phyloP scores from a whole-genome alignment of 352 stramenopile genomes.

The Phytophthora lateralis region DNA sequence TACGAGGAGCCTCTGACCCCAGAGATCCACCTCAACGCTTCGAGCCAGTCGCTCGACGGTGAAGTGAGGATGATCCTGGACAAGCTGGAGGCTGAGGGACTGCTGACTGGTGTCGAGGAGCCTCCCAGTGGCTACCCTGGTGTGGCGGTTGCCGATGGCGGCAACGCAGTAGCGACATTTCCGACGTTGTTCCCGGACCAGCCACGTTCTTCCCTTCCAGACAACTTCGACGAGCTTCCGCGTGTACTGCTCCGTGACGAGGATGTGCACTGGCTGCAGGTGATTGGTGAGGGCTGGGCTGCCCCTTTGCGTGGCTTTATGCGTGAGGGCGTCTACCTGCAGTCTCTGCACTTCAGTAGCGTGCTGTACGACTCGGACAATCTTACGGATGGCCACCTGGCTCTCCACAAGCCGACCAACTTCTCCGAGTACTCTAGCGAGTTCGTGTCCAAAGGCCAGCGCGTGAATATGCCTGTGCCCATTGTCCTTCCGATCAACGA shows the following conservation, averaged over 20 bases:
- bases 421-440: conserved; percentile 92
- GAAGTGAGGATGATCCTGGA: conserved; percentile 71
- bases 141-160: conserved; percentile 88
- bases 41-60: conserved; percentile 94
- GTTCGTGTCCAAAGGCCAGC: conserved; percentile 81
- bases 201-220: conserved; percentile 23
- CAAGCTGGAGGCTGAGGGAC: conserved; percentile 60
- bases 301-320: conserved; percentile 97
- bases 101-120: conserved; percentile 65
- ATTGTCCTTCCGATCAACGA: conserved; percentile 96
- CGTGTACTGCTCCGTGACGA: conserved; percentile 96
- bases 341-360: conserved; percentile 97
- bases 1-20: conserved; percentile 95
- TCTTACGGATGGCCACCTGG: conserved; percentile 83
- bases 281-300: conserved; percentile 97
- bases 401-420: conserved; percentile 90
- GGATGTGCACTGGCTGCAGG: conserved; percentile 98
- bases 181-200: conserved; percentile 59
- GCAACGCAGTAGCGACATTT: conserved; percentile 76
- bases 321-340: conserved; percentile 96
- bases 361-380: conserved; percentile 97
- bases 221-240: conserved; percentile 66
- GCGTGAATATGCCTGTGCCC: conserved; percentile 96
- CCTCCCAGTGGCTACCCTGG: conserved; percentile 68
- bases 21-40: conserved; percentile 96